phyloP scores from a whole-genome alignment of 768 basidiomycete species.

The Mycena belliarum region DNA sequence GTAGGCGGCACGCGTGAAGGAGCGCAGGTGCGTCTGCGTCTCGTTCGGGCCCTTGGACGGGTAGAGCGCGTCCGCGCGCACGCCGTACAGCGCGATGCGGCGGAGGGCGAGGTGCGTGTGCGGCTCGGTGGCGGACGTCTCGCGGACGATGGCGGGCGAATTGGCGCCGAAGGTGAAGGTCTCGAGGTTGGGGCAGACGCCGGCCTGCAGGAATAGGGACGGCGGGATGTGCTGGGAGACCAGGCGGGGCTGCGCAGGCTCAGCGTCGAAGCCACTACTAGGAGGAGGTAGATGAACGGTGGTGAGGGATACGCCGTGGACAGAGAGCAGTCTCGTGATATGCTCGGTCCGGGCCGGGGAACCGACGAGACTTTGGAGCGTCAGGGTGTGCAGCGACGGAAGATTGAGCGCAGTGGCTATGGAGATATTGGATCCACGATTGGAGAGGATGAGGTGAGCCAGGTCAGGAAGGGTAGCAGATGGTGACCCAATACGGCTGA shows the following conservation, averaged over 20 bases:
- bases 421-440: slow-evolving; percentile 35
- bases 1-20: slow-evolving; percentile 42
- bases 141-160: slow-evolving; percentile 32
- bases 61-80: slow-evolving; percentile 44
- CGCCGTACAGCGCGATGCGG: slow-evolving; percentile 47
- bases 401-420: slow-evolving; percentile 40
- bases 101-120: slow-evolving; percentile 39
- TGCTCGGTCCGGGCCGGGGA: slow-evolving; percentile 22
- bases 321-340: slow-evolving; percentile 39
- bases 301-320: slow-evolving; percentile 41
- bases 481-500: slow-evolving; percentile 12
- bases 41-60: slow-evolving; percentile 35
- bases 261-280: slow-evolving; percentile 34
- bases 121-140: slow-evolving; percentile 3
- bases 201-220: slow-evolving; percentile 43
- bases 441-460: slow-evolving; percentile 45
- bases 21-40: slow-evolving; percentile 37
- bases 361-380: slow-evolving; percentile 35
- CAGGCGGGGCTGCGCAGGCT: slow-evolving; percentile 29
- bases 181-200: slow-evolving; percentile 46
- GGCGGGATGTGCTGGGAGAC: slow-evolving; percentile 38
- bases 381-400: slow-evolving; percentile 45
- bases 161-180: slow-evolving; percentile 43
- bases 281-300: slow-evolving; percentile 43
- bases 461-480: slow-evolving; percentile 41